Evolutionary conservation across 2,329 filamentous ascomycete genomes (phyloP).

Genomic region (Aspergillus chevalieri): DNA sequence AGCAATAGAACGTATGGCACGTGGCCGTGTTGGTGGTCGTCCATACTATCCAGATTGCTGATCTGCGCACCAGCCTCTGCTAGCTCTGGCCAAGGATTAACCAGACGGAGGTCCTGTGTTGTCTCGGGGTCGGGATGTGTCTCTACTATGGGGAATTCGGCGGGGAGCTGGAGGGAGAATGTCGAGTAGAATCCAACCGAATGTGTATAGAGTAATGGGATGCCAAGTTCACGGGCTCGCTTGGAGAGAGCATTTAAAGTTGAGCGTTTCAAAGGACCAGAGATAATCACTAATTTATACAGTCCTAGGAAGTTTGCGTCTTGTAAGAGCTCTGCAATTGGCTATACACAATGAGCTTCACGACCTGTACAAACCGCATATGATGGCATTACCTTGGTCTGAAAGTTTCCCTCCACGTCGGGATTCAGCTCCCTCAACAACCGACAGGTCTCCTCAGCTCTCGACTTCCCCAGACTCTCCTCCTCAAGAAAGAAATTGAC

Average conservation of each 20-base stretch:
- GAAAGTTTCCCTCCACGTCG: slow-evolving; percentile 73
- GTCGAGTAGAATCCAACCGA: slow-evolving; percentile 89
- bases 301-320: slow-evolving; percentile 34
- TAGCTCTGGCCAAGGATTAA: slow-evolving; percentile 82
- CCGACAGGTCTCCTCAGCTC: slow-evolving; percentile 71
- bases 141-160: slow-evolving; percentile 86
- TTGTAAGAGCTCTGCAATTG: slow-evolving; percentile 33
- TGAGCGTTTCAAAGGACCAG: slow-evolving; percentile 52
- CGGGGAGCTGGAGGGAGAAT: slow-evolving; percentile 71
- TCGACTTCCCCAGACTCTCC: slow-evolving; percentile 64
- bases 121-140: slow-evolving; percentile 87
- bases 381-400: slow-evolving; percentile 44
- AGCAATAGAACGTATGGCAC: slow-evolving; percentile 80
- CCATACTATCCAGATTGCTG: slow-evolving; percentile 60
- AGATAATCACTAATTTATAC: slow-evolving; percentile 57
- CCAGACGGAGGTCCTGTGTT: slow-evolving; percentile 74
- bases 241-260: slow-evolving; percentile 46
- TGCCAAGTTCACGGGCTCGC: slow-evolving; percentile 51
- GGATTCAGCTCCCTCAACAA: slow-evolving; percentile 84
- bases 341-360: slow-evolving; percentile 17
- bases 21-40: slow-evolving; percentile 81
- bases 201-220: slow-evolving; percentile 75
- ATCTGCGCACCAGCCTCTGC: slow-evolving; percentile 60
- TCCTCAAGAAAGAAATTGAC: slow-evolving; percentile 96
- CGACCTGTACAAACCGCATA: slow-evolving; percentile 3